Conservation (phyloP, 345 rosid genomes). For the Noccaea bulbosa region DNA sequence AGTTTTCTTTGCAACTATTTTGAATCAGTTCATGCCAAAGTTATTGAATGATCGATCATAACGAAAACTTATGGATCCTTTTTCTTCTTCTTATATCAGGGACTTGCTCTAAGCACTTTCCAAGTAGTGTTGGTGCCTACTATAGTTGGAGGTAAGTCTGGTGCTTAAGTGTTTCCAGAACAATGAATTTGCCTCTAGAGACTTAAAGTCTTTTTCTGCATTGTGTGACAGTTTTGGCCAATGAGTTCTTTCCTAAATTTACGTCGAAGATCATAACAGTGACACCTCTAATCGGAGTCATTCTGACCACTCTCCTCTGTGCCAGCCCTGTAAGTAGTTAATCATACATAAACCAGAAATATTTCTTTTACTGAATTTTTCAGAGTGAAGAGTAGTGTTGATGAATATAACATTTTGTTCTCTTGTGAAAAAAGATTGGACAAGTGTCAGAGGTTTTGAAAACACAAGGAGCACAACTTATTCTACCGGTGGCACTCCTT, state of each 20-base stretch:
- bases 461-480: conserved; percentile 86
- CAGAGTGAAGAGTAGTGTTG: conserved; percentile 12
- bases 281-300: conserved; percentile 92
- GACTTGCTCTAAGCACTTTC: conserved; percentile 92
- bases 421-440: conserved; percentile 70
- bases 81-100: conserved; percentile 52
- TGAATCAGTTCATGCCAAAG: neutral
- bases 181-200: conserved; percentile 3
- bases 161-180: neutral
- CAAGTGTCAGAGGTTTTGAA: conserved; percentile 89
- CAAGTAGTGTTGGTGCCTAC: conserved; percentile 97
- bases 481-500: conserved; percentile 82
- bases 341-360: neutral
- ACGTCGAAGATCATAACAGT: conserved; percentile 77
- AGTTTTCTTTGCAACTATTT: conserved; percentile 39
- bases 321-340: conserved; percentile 86
- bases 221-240: conserved; percentile 68
- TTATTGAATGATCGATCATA: conserved; percentile 3
- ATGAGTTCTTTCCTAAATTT: conserved; percentile 92
- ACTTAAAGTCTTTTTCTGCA: conserved; percentile 17
- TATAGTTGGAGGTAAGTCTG: conserved; percentile 68
- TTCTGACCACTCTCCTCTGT: conserved; percentile 90
- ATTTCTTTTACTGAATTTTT: neutral
- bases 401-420: neutral
- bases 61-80: neutral